These are phyloP conservation scores for Deuterostichococcus epilithicus DNA, from an alignment of 139 green algal species.

Conservation along the genomic window DNA sequence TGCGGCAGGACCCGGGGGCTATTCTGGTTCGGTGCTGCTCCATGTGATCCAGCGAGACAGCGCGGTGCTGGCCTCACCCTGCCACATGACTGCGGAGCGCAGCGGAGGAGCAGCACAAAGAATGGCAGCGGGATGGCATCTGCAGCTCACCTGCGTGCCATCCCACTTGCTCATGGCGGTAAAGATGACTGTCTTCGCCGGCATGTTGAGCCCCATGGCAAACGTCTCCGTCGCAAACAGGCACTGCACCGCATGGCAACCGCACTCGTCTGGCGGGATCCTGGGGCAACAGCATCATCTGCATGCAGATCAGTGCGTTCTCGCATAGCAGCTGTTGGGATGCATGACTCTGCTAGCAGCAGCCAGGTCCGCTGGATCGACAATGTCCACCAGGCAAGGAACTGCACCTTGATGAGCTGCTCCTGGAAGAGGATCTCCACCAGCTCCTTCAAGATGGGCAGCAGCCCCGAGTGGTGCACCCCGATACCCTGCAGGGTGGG, in stretches of 20 bases:
- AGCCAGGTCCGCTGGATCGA: not conserved
- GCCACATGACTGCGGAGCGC: too few species aligned
- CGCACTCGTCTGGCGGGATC: too few species aligned
- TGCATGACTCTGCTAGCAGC: not conserved
- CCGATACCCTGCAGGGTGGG: slow-evolving; percentile 72
- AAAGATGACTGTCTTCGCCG: slow-evolving; percentile 91
- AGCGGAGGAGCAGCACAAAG: too few species aligned
- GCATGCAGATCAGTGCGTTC: not conserved
- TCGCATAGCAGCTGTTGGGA: too few species aligned
- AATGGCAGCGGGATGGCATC: too few species aligned
- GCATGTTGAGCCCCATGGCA: slow-evolving; percentile 99
- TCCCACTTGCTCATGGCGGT: slow-evolving; percentile 88
- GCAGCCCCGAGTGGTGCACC: slow-evolving; percentile 91
- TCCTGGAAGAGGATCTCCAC: slow-evolving; percentile 97
- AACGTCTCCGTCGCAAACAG: slow-evolving; percentile 96
- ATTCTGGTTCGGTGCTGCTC: too few species aligned
- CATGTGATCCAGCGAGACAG: too few species aligned
- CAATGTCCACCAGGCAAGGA: not conserved
- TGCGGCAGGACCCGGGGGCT: too few species aligned
- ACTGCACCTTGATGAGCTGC: slow-evolving; percentile 40
- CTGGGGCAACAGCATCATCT: too few species aligned
- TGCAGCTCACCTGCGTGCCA: slow-evolving; percentile 41
- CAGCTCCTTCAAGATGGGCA: slow-evolving; percentile 96
- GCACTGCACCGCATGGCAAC: slow-evolving; percentile 30
- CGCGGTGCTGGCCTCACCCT: too few species aligned